Percentiles rank a stretch among this genome's conserved stretches.
Evolutionary conservation across 1,284 basidiomycete genomes (phyloP).

Genomic region (Butyriboletus appendiculatus): DNA sequence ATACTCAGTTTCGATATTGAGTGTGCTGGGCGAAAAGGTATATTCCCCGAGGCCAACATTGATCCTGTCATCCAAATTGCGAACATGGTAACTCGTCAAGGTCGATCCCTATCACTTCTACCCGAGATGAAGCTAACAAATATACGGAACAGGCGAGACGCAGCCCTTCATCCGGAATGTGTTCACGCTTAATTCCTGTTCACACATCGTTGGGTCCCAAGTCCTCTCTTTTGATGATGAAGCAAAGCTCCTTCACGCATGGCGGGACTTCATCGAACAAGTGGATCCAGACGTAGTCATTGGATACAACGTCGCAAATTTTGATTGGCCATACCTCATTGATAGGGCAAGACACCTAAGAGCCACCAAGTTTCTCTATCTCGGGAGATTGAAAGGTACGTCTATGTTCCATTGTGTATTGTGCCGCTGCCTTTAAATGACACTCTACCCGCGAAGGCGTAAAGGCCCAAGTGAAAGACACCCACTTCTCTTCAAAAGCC

Average conservation of each 20-base stretch:
- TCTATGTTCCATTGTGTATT: background rate
- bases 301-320: conserved; percentile 90
- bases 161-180: conserved; percentile 94
- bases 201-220: conserved; percentile 93
- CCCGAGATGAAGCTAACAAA: conserved; percentile 1
- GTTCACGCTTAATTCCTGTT: conserved; percentile 93
- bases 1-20: conserved; percentile 97
- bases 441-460: conserved; percentile 48
- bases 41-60: conserved; percentile 86
- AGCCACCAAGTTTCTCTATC: conserved; percentile 67
- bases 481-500: conserved; percentile 95
- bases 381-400: conserved; percentile 80
- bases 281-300: conserved; percentile 94
- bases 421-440: conserved; percentile 1
- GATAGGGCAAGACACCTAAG: conserved; percentile 87
- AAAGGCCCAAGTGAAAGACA: conserved; percentile 81
- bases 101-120: conserved; percentile 41
- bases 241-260: conserved; percentile 67
- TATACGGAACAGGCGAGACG: conserved; percentile 59
- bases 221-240: conserved; percentile 87
- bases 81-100: conserved; percentile 96
- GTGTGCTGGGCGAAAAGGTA: conserved; percentile 93
- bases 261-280: conserved; percentile 84
- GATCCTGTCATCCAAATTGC: conserved; percentile 98
- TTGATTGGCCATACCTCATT: conserved; percentile 93